Evolutionary conservation across 176 grass and related monocot genomes (phyloP).

Genomic region (Oryza glaberrima): DNA sequence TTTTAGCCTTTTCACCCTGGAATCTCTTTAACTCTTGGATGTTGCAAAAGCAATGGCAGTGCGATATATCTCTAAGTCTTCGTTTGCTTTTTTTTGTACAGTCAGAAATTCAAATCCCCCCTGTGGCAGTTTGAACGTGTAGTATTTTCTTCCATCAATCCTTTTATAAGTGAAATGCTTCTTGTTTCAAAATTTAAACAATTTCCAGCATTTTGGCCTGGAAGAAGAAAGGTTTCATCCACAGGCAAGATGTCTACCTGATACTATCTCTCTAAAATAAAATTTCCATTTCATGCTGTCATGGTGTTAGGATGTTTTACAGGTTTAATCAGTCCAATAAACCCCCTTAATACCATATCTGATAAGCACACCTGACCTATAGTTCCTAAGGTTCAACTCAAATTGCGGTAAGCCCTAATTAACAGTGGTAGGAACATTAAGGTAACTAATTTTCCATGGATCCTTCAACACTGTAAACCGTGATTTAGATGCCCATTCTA

Average conservation of each 20-base stretch:
- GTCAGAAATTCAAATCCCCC: not conserved
- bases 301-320: too few species aligned
- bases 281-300: slow-evolving; percentile 10
- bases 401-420: too few species aligned
- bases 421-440: too few species aligned
- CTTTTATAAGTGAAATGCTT: slow-evolving; percentile 16
- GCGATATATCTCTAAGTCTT: not conserved
- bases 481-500: too few species aligned
- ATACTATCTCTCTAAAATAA: slow-evolving; percentile 48
- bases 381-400: too few species aligned
- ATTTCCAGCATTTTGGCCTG: slow-evolving; percentile 8
- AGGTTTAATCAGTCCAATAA: too few species aligned
- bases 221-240: slow-evolving; percentile 37
- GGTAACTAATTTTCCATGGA: too few species aligned
- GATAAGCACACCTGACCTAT: too few species aligned
- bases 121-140: not conserved
- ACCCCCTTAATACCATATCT: too few species aligned
- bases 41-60: not conserved
- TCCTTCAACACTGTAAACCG: too few species aligned
- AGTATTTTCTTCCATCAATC: not conserved
- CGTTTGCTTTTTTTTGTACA: not conserved
- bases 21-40: not conserved
- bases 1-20: not conserved
- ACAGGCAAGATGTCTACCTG: slow-evolving; percentile 33
- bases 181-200: not conserved